Evolutionary conservation across 345 rosid species (phyloP).

Genomic region (Eucalyptus victrix): DNA sequence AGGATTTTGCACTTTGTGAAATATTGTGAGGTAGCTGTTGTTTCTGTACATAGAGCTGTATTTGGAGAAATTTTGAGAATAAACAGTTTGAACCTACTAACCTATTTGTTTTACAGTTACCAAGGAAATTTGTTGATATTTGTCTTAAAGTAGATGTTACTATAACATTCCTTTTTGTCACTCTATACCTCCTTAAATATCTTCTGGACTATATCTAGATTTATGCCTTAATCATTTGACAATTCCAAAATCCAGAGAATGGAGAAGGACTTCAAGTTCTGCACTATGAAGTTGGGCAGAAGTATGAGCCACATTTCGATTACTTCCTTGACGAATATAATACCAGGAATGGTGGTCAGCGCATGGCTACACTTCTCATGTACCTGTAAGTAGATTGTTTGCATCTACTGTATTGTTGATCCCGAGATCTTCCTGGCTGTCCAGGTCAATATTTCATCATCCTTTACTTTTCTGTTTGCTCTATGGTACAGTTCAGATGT

Average conservation of each 20-base stretch:
- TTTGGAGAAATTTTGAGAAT: background rate
- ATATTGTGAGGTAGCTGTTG: background rate
- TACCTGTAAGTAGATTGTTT: conserved; percentile 60
- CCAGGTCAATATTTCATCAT: background rate
- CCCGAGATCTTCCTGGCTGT: background rate
- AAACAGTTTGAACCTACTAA: background rate
- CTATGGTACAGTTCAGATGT: conserved; percentile 69
- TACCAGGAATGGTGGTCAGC: conserved; percentile 92
- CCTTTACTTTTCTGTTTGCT: background rate
- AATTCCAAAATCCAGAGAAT: conserved; percentile 34
- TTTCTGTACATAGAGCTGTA: background rate
- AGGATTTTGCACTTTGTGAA: background rate
- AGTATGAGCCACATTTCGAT: conserved; percentile 93
- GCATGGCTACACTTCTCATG: conserved; percentile 94
- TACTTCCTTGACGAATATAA: conserved; percentile 86
- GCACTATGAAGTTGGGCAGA: conserved; percentile 91
- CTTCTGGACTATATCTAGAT: background rate
- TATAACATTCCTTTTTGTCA: background rate
- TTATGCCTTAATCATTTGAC: background rate
- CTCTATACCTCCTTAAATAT: background rate
- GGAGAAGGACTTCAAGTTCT: conserved; percentile 98
- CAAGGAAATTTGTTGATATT: background rate
- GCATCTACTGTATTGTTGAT: background rate
- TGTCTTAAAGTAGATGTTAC: background rate
- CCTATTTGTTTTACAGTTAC: background rate